Evolutionary conservation across 805 yeast species (phyloP).

Genomic region (Teunomyces gatunensis): DNA sequence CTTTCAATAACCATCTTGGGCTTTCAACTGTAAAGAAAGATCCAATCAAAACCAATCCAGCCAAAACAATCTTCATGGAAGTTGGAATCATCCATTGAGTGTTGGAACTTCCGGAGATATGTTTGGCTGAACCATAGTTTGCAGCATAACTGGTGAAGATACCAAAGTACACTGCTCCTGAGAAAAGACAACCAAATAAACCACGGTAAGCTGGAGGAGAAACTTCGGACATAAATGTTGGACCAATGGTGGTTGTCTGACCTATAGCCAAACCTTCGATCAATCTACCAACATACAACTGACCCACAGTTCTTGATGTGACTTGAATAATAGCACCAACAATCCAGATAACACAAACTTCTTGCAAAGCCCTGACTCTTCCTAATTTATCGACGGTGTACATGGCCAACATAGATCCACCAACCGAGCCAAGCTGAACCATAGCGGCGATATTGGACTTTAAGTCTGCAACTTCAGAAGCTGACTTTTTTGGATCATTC

Average conservation of each 20-base stretch:
- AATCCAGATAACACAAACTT: slow-evolving; percentile 33
- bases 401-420: slow-evolving; percentile 51
- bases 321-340: slow-evolving; percentile 48
- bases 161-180: slow-evolving; percentile 59
- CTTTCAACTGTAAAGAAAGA: slow-evolving; percentile 47
- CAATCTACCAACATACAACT: slow-evolving; percentile 54
- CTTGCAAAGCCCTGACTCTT: slow-evolving; percentile 47
- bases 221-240: slow-evolving; percentile 52
- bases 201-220: slow-evolving; percentile 55
- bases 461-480: slow-evolving; percentile 39
- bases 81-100: slow-evolving; percentile 56
- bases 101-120: slow-evolving; percentile 32
- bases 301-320: slow-evolving; percentile 45
- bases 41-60: slow-evolving; percentile 42
- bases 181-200: slow-evolving; percentile 48
- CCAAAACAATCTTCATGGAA: slow-evolving; percentile 45
- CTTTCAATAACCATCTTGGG: slow-evolving; percentile 52
- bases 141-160: slow-evolving; percentile 48
- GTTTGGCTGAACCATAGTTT: slow-evolving; percentile 51
- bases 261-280: slow-evolving; percentile 57
- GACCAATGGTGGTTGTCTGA: slow-evolving; percentile 56
- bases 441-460: slow-evolving; percentile 55
- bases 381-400: slow-evolving; percentile 51
- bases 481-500: slow-evolving; percentile 34
- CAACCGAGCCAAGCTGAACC: slow-evolving; percentile 57